Evolutionary conservation across 2,329 filamentous ascomycete genomes (phyloP).

Genomic region (Reticulascus tulasneorum): DNA sequence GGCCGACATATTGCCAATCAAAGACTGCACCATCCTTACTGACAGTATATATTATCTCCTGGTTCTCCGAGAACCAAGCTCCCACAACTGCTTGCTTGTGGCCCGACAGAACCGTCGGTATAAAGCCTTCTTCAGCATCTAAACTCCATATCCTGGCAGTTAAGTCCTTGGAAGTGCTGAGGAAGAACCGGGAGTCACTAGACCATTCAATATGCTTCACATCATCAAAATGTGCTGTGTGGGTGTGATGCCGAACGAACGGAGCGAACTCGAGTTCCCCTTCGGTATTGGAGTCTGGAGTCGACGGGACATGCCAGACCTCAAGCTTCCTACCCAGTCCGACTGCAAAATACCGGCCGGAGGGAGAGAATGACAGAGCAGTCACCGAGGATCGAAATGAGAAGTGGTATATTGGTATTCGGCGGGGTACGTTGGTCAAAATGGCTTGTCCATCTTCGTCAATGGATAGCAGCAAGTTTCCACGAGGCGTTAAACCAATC

Average conservation of each 20-base stretch:
- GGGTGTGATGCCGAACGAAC: constrained; percentile 82
- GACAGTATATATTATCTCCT: constrained; percentile 93
- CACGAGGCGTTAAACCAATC: constrained; percentile 82
- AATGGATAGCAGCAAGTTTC: constrained; percentile 87
- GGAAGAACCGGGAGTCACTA: constrained; percentile 89
- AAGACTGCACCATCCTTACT: constrained; percentile 98
- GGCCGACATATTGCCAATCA: constrained; percentile 79
- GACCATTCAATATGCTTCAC: constrained; percentile 92
- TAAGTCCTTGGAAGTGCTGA: constrained; percentile 87
- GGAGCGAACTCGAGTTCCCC: constrained; percentile 93
- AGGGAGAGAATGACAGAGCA: constrained; percentile 84
- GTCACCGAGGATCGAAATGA: constrained; percentile 85
- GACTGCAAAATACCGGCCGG: constrained; percentile 85
- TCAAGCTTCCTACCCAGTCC: constrained; percentile 84
- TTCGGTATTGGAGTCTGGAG: constrained; percentile 71
- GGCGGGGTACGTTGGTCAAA: constrained; percentile 81
- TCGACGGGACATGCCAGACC: constrained; percentile 93
- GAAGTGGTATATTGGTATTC: constrained; percentile 88
- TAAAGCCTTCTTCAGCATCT: constrained; percentile 80
- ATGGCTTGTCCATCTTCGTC: constrained; percentile 95
- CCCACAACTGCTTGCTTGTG: constrained; percentile 86
- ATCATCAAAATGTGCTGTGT: constrained; percentile 83
- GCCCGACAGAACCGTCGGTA: constrained; percentile 82
- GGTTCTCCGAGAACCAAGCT: constrained; percentile 95
- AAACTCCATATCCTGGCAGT: constrained; percentile 95